These are phyloP conservation scores for Arabidopsis thaliana DNA, from an alignment of 345 rosid species.

Conservation along the genomic window TAIR10.1 NC_003076.8:7672001-7672500, in stretches of 20 bases:
- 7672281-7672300: neutral
- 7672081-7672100: constrained; percentile 31
- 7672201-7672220: neutral
- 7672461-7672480: neutral
- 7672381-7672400: neutral
- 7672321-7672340: neutral
- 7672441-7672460: neutral
- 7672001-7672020: constrained; percentile 42
- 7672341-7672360: neutral
- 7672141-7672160: neutral
- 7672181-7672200: constrained; percentile 38
- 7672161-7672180: constrained; percentile 26
- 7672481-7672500: neutral
- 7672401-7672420: neutral
- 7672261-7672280: neutral
- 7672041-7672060: constrained; percentile 33
- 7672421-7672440: neutral
- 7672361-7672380: neutral
- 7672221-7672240: neutral
- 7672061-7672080: constrained; percentile 24
- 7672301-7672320: neutral
- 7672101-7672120: constrained; percentile 43
- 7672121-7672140: constrained; percentile 18
- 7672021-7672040: constrained; percentile 36
- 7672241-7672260: neutral